Evolutionary conservation across 1,284 basidiomycete genomes (phyloP), one percentile per base, ranked within the genome.

Genomic region (Microbotryum violaceum): DNA sequence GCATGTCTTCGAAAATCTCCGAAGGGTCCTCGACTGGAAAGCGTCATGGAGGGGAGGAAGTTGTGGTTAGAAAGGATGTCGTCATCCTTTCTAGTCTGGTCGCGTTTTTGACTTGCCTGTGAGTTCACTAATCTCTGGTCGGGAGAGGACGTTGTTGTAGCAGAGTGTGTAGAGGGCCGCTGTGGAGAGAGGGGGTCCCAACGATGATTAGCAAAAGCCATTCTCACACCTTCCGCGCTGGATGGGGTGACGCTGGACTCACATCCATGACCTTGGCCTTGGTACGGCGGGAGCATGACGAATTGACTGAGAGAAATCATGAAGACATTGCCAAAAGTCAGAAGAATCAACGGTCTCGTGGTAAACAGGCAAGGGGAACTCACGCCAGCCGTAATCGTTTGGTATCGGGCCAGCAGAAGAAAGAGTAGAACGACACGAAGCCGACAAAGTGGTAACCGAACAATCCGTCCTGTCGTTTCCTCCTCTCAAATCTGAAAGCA

Each of bases 1-100:
- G 82, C 58, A 98, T 80, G 72, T 96, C 91, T 74, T 96, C 92
- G 72, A 96, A 94, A 10, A 89, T 87, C 76, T 98, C 94, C 0
- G 91, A 91, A 0, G 94, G 94, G 74, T 98, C 94, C 78, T 98
- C 94, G 23, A 98, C 88, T 0, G 92, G 27, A 21, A 25, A 16
- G 4, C 1, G 20, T 31, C 29, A 58, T 45, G 20, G 3, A 33
- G 14, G 49, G 46, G 3, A 12, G 18, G 37, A 27, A 6, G 27
- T 6, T 27, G 27, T 6, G 5, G 27, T 27, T 27, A 27, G 27
- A 27, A 27, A 27, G 27, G 27, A 27, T 27, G 27, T 27, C 27
- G 27, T 27, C 27, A 27, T 27, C 27, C 27, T 27, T 27, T 27
- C 27, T 27, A 4, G 27, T 27, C 5, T 27, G 0, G 27, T 27